These are phyloP conservation scores for Gnaphalium uliginosum DNA, from an alignment of 129 eudicot genomes.

Conservation along the genomic window DNA sequence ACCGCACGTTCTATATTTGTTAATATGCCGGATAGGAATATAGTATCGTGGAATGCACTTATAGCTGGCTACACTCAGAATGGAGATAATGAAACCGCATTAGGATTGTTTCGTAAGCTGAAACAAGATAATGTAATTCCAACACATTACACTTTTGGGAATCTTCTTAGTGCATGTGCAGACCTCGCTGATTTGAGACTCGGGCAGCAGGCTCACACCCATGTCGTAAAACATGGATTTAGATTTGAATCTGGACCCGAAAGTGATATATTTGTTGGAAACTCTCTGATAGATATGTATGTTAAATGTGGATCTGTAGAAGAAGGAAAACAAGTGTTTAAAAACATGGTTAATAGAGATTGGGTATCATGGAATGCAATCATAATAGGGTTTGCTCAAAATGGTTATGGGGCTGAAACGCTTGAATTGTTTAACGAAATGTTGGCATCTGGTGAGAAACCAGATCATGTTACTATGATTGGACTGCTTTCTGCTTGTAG, in stretches of 20 bases:
- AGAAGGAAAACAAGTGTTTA: slow-evolving; percentile 37
- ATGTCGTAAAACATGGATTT: slow-evolving; percentile 47
- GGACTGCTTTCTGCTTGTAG: slow-evolving; percentile 49
- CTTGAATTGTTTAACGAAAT: slow-evolving; percentile 33
- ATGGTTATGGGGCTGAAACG: slow-evolving; percentile 37
- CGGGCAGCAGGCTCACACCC: slow-evolving; percentile 46
- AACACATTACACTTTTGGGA: slow-evolving; percentile 47
- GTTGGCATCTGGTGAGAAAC: slow-evolving; percentile 39
- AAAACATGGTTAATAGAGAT: slow-evolving; percentile 35
- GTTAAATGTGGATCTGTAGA: slow-evolving; percentile 41
- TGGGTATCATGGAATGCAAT: slow-evolving; percentile 46
- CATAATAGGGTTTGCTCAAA: slow-evolving; percentile 36
- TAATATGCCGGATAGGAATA: slow-evolving; percentile 38
- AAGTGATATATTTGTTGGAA: slow-evolving; percentile 44
- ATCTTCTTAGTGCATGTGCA: slow-evolving; percentile 43
- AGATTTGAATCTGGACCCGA: slow-evolving; percentile 39
- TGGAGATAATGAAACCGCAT: slow-evolving; percentile 37
- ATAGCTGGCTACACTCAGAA: slow-evolving; percentile 44
- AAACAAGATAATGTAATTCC: slow-evolving; percentile 35
- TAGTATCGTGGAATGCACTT: slow-evolving; percentile 42
- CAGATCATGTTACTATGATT: slow-evolving; percentile 49
- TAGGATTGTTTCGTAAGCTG: slow-evolving; percentile 32
- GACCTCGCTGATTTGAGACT: slow-evolving; percentile 38
- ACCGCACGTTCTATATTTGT: slow-evolving; percentile 32
- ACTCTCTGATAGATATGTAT: slow-evolving; percentile 46